Percentiles rank a stretch among this genome's conserved stretches.
phyloP scores from a whole-genome alignment of 805 yeast species.

The Maudiozyma saulgeensis region DNA sequence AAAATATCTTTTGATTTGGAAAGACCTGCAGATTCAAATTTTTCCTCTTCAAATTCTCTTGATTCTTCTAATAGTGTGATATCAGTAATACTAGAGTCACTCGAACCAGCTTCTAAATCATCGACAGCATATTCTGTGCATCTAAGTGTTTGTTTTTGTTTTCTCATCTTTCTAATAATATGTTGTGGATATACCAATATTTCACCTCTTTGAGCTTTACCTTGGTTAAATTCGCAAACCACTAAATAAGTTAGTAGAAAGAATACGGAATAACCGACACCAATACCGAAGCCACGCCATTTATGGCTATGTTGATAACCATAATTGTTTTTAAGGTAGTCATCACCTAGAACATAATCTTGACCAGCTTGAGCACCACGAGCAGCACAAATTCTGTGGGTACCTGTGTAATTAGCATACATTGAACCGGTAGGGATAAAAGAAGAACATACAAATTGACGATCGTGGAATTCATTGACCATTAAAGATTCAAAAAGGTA shows the following conservation, averaged over 20 bases:
- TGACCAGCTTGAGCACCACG: constrained; percentile 45
- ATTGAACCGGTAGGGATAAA: constrained; percentile 37
- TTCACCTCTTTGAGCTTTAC: constrained; percentile 54
- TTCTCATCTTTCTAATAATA: constrained; percentile 37
- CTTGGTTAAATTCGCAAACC: constrained; percentile 41
- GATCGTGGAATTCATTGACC: constrained; percentile 35
- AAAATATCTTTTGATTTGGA: constrained; percentile 40
- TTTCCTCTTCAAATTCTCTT: constrained; percentile 5
- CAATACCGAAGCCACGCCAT: constrained; percentile 57
- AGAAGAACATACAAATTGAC: constrained; percentile 29
- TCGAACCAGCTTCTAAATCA: constrained; percentile 5
- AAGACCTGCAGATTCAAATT: constrained; percentile 13
- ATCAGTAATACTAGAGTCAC: constrained; percentile 11
- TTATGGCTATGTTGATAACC: constrained; percentile 35
- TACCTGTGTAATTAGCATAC: constrained; percentile 25
- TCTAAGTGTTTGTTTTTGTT: constrained; percentile 18
- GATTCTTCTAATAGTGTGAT: constrained; percentile 19
- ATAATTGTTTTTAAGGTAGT: constrained; percentile 34
- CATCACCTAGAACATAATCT: constrained; percentile 38
- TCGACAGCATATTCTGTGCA: not conserved
- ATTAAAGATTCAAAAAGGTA: constrained; percentile 38
- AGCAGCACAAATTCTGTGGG: constrained; percentile 36
- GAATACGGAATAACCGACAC: constrained; percentile 40
- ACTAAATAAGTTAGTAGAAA: constrained; percentile 41
- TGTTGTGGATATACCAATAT: constrained; percentile 43